Evolutionary conservation across 345 rosid species (phyloP).

Genomic region (Toxicodendron radicans): DNA sequence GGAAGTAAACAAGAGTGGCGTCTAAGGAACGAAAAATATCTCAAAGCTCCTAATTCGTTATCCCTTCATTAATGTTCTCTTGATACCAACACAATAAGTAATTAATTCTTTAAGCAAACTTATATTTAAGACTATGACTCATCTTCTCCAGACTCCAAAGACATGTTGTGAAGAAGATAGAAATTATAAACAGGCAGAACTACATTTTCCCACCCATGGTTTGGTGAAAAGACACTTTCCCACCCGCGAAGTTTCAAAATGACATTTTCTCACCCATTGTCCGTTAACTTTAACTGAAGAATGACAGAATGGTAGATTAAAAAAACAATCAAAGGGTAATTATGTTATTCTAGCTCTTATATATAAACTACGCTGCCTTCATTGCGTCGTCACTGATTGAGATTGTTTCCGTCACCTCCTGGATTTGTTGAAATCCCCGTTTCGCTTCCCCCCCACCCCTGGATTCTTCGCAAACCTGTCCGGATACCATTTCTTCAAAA

Average conservation of each 20-base stretch:
- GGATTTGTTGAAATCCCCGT: constrained; percentile 83
- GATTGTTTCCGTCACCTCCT: constrained; percentile 40
- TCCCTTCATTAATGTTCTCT: constrained; percentile 11
- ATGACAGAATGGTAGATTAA: no score
- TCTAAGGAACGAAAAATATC: constrained; percentile 12
- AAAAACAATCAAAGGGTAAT: no score
- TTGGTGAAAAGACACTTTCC: no score
- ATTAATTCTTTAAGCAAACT: background rate
- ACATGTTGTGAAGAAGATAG: background rate
- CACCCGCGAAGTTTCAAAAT: no score
- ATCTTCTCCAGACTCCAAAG: background rate
- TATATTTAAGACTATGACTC: background rate
- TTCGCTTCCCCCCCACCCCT: constrained; percentile 67
- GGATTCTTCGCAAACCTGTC: constrained; percentile 64
- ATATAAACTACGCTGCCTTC: no score
- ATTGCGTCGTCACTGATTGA: no score
- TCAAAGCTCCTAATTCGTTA: constrained; percentile 4
- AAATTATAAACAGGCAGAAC: no score
- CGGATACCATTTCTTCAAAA: constrained; percentile 83
- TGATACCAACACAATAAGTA: background rate
- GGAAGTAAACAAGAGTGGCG: constrained; percentile 29
- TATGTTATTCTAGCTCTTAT: no score
- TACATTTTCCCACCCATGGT: background rate
- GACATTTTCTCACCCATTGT: no score
- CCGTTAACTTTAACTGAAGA: no score